These are phyloP conservation scores for Trichoderma brevicompactum DNA, from an alignment of 2,329 filamentous ascomycete species.

Conservation along the genomic window DNA sequence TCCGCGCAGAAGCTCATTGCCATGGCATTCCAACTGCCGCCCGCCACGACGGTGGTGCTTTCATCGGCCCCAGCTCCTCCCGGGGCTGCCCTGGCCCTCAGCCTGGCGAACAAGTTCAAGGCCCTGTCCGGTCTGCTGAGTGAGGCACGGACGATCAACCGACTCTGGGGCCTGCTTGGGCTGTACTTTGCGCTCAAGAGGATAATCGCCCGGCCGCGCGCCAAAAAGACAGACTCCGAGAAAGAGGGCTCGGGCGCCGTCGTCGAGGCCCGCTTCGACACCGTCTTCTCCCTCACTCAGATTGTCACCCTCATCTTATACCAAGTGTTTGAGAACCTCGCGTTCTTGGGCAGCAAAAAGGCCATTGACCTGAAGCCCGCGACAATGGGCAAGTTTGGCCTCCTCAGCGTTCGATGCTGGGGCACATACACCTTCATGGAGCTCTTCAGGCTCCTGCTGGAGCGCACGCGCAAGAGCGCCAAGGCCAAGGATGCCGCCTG, in stretches of 20 bases:
- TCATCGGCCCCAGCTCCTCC: slow-evolving; percentile 46
- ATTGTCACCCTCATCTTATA: slow-evolving; percentile 69
- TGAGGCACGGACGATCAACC: slow-evolving; percentile 72
- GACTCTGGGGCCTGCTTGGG: slow-evolving; percentile 77
- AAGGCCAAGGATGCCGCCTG: slow-evolving; percentile 49
- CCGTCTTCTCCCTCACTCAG: slow-evolving; percentile 66
- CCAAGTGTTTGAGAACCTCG: slow-evolving; percentile 82
- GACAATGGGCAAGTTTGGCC: slow-evolving; percentile 63
- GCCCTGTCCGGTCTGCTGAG: slow-evolving; percentile 67
- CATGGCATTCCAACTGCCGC: slow-evolving; percentile 56
- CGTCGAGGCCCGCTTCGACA: slow-evolving; percentile 46
- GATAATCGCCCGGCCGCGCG: slow-evolving; percentile 46
- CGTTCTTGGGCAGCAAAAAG: slow-evolving; percentile 75
- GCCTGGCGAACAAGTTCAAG: slow-evolving; percentile 58
- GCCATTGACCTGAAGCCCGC: slow-evolving; percentile 64
- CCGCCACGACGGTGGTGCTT: slow-evolving; percentile 53
- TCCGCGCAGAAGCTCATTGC: slow-evolving; percentile 57
- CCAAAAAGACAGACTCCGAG: slow-evolving; percentile 33
- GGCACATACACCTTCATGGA: slow-evolving; percentile 77
- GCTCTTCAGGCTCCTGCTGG: slow-evolving; percentile 64
- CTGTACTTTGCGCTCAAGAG: slow-evolving; percentile 71
- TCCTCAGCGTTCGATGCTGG: slow-evolving; percentile 82
- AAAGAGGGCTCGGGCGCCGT: slow-evolving; percentile 32
- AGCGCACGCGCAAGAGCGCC: slow-evolving; percentile 48
- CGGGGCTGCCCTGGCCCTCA: slow-evolving; percentile 51